Conservation (phyloP, 2,329 filamentous ascomycete genomes). For the Stagonosporopsis cucurbitacearum region DNA sequence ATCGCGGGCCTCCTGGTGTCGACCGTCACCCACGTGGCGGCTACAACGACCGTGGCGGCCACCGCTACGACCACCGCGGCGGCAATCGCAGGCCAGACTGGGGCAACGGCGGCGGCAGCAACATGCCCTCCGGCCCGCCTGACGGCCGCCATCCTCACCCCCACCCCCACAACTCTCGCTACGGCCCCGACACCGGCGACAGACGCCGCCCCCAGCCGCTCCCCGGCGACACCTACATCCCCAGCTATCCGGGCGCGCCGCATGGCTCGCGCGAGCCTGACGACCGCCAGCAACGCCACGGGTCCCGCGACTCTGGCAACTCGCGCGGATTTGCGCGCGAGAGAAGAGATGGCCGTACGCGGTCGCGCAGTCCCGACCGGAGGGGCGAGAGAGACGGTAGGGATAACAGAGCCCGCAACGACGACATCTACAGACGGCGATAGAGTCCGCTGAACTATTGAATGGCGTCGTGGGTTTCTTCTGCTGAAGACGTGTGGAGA, state of each 20-base stretch:
- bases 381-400: conserved; percentile 30
- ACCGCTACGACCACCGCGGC: conserved; percentile 40
- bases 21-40: conserved; percentile 40
- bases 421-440: conserved; percentile 39
- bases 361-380: conserved; percentile 47
- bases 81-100: conserved; percentile 43
- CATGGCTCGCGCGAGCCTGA: conserved; percentile 46
- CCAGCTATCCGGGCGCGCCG: conserved; percentile 48
- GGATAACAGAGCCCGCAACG: conserved; percentile 23
- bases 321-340: conserved; percentile 35
- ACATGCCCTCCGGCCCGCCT: conserved; percentile 45
- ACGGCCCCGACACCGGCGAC: conserved; percentile 35
- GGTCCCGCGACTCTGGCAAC: conserved; percentile 44
- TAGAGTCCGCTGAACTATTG: conserved; percentile 10
- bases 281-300: conserved; percentile 38
- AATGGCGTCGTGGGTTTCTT: not conserved
- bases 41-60: conserved; percentile 36
- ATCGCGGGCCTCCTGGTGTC: conserved; percentile 50
- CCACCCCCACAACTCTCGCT: conserved; percentile 43
- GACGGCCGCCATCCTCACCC: conserved; percentile 47
- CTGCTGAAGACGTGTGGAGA: too few relatives aligned
- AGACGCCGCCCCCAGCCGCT: conserved; percentile 31
- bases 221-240: conserved; percentile 54
- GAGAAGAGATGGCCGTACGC: conserved; percentile 41
- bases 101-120: conserved; percentile 32